Base-by-base conservation (phyloP, 768 basidiomycete species). In the Suillus sp. region DNA sequence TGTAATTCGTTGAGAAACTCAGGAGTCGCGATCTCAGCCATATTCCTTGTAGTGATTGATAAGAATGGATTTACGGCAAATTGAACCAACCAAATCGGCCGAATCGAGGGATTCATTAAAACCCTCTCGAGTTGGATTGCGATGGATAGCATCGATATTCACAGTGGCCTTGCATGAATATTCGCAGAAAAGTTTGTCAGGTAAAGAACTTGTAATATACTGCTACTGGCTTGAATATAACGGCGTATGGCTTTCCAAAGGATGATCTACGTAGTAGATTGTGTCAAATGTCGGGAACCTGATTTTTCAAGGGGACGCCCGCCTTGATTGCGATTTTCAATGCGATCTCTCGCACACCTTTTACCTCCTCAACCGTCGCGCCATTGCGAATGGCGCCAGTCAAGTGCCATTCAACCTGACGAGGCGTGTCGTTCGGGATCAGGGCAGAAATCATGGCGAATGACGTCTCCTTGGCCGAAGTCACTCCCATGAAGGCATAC, bases 321-420 rank as follows among this genome's bases (percentile, higher is more conserved):
- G 80, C 77, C 18, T 76, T 72, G 13, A 71, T 70, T 4, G 83
- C 82, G 10, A 85, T 80, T 50, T 80, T 78, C 42, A 90, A 83
- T 18, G 85, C 77, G 50, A 88, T 85, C 47, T 78, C 68, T 25
- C 89, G 77, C 9, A 86, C 84, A 2, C 86, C 86, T 45, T 73
- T 74, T 7, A 81, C 79, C 67, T 89, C 81, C 18, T 83, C 84
- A 20, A 76, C 62, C 2, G 78, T 82, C 13, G 87, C 88, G 3
- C 87, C 87, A 50, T 79, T 77, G 59, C 85, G 77, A 47, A 78
- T 76, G 3, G 88, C 86, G 18, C 84, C 84, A 14, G 78, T 76
- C 27, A 90, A 75, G 68, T 90, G 89, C 88, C 89, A 90, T n/a
- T 65, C 74, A 35, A 86, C 83, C 68, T 90, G 89, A 43, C 78